These are phyloP conservation scores for Turnera subulata DNA, from an alignment of 345 rosid species.

Conservation along the genomic window DNA sequence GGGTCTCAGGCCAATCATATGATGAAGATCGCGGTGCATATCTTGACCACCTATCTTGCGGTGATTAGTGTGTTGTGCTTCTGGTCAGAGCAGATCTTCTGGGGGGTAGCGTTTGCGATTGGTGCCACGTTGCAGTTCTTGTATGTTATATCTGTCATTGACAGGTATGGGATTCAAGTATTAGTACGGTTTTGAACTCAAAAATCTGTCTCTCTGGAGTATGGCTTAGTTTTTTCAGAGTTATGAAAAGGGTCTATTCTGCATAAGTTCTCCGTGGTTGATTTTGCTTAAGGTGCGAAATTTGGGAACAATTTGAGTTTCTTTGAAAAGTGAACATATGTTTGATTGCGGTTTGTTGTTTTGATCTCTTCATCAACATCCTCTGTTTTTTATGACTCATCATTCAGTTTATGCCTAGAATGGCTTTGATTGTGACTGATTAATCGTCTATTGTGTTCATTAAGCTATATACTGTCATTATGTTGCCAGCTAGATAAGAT, in stretches of 20 bases:
- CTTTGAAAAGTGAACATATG: too few species aligned
- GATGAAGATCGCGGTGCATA: constrained; percentile 89
- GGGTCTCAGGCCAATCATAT: constrained; percentile 73
- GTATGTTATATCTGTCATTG: constrained; percentile 91
- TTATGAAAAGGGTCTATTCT: too few species aligned
- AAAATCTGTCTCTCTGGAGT: background rate
- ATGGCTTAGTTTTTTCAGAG: background rate
- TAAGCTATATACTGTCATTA: too few species aligned
- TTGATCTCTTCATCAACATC: background rate
- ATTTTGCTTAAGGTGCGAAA: too few species aligned
- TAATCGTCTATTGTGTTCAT: too few species aligned
- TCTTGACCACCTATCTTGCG: constrained; percentile 85
- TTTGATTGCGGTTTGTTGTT: constrained; percentile 3
- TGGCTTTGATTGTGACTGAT: too few species aligned
- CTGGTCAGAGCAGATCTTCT: constrained; percentile 63
- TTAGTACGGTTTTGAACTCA: background rate
- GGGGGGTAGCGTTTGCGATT: constrained; percentile 77
- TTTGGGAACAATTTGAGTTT: too few species aligned
- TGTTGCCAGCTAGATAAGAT: too few species aligned
- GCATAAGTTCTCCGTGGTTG: too few species aligned
- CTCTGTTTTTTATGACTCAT: background rate
- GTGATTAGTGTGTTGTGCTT: constrained; percentile 87
- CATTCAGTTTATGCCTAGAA: background rate
- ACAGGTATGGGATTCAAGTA: constrained; percentile 49
- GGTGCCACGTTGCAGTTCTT: constrained; percentile 88